Conservation (phyloP, 176 grass and related monocot genomes). For the Juncus effusus region DNA sequence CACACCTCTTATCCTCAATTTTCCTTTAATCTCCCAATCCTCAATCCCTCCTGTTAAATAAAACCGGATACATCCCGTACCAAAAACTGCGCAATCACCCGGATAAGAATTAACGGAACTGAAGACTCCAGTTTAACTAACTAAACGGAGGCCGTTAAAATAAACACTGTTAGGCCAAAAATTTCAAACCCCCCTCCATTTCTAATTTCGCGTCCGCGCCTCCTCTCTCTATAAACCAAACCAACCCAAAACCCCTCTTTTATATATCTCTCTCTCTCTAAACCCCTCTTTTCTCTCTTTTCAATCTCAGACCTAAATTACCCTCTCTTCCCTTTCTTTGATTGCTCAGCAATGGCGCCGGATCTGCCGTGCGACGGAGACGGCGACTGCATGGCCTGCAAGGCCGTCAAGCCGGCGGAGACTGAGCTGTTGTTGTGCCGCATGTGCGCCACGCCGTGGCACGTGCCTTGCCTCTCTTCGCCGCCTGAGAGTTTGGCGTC, state of each 20-base stretch:
- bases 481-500: slow-evolving; percentile 48
- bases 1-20: background rate
- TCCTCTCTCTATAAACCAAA: background rate
- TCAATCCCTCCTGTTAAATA: background rate
- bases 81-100: background rate
- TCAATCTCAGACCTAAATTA: no score
- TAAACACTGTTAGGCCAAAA: slow-evolving; percentile 3
- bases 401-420: slow-evolving; percentile 29
- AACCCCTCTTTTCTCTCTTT: background rate
- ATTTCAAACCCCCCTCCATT: slow-evolving; percentile 44
- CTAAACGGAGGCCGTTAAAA: background rate
- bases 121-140: background rate
- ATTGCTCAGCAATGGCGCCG: slow-evolving; percentile 16
- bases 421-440: slow-evolving; percentile 52
- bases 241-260: background rate
- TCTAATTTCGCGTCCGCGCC: slow-evolving; percentile 29
- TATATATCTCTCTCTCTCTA: background rate
- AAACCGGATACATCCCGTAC: background rate
- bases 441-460: slow-evolving; percentile 83
- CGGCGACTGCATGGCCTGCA: slow-evolving; percentile 79
- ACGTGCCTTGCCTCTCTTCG: slow-evolving; percentile 63
- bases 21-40: background rate
- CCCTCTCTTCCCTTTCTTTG: no score
- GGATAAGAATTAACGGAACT: background rate
- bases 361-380: slow-evolving; percentile 93